Percentiles rank a stretch among this genome's conserved stretches.
phyloP scores from a whole-genome alignment of 768 basidiomycete species.

The Leccinum obscurum region DNA sequence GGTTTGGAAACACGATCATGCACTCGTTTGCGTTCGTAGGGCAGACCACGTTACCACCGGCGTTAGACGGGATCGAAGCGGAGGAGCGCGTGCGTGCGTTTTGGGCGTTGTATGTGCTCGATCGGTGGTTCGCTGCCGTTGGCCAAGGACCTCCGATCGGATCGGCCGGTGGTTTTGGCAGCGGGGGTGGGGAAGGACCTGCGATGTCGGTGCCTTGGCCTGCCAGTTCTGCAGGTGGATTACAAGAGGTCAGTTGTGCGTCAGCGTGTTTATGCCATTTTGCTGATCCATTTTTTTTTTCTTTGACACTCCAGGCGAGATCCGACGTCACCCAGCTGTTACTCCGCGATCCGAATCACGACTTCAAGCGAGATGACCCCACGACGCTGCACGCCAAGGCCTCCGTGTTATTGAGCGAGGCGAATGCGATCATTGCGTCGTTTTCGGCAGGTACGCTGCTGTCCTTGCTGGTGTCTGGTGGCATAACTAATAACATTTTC shows the following conservation, averaged over 20 bases:
- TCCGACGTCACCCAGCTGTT: constrained; percentile 17
- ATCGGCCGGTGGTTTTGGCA: constrained; percentile 28
- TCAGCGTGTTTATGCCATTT: neutral
- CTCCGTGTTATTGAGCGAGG: constrained; percentile 38
- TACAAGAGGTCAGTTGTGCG: constrained; percentile 10
- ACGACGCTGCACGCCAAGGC: constrained; percentile 27
- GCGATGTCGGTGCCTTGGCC: constrained; percentile 47
- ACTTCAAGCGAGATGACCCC: constrained; percentile 8
- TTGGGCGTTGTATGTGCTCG: constrained; percentile 38
- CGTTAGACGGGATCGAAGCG: constrained; percentile 34
- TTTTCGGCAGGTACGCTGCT: constrained; percentile 29
- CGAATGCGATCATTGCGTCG: constrained; percentile 27
- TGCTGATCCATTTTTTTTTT: constrained; percentile 1
- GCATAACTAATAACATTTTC: neutral
- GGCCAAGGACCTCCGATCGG: constrained; percentile 27
- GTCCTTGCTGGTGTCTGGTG: neutral
- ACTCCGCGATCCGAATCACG: constrained; percentile 15
- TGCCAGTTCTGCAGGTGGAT: constrained; percentile 7
- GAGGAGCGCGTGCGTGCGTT: constrained; percentile 41
- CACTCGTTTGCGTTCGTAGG: constrained; percentile 13
- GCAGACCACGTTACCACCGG: constrained; percentile 29
- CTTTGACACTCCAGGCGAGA: neutral
- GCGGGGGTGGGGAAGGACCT: neutral
- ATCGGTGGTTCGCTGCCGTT: constrained; percentile 34
- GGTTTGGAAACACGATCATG: neutral